These are phyloP conservation scores for Ganoderma sinense DNA, from an alignment of 1,284 basidiomycete species.

Conservation along the genomic window DNA sequence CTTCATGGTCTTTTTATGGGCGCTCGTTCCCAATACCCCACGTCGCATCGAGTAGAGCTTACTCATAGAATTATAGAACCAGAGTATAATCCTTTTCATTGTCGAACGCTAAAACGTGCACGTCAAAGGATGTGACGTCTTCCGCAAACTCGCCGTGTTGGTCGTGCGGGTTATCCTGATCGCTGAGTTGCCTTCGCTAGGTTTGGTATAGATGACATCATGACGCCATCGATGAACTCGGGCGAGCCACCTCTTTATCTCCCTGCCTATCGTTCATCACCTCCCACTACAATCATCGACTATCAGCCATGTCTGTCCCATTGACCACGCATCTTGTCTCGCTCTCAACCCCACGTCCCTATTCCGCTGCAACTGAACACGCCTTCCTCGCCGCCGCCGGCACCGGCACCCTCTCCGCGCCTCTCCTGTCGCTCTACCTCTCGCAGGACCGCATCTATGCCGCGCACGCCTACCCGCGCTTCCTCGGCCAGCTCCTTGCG, in stretches of 20 bases:
- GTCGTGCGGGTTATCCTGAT: not conserved
- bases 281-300: not conserved
- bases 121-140: not conserved
- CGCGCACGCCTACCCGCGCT: slow-evolving; percentile 69
- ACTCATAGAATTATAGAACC: not conserved
- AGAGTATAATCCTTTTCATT: not conserved
- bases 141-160: not conserved
- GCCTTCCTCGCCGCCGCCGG: slow-evolving; percentile 64
- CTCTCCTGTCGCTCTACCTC: slow-evolving; percentile 64
- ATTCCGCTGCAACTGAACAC: slow-evolving; percentile 58
- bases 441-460: slow-evolving; percentile 76
- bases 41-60: slow-evolving; percentile 25
- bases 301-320: slow-evolving; percentile 14
- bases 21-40: slow-evolving; percentile 27
- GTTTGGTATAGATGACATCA: not conserved
- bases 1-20: slow-evolving; percentile 35
- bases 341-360: slow-evolving; percentile 45
- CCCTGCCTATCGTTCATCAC: not conserved
- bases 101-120: not conserved
- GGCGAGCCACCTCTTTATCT: not conserved
- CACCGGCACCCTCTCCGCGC: slow-evolving; percentile 51
- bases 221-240: not conserved
- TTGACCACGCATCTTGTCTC: slow-evolving; percentile 46
- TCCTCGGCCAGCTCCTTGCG: slow-evolving; percentile 63
- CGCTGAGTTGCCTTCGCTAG: not conserved